These are phyloP conservation scores for Cantharellus anzutake DNA, from an alignment of 768 basidiomycete species.

Conservation along the genomic window DNA sequence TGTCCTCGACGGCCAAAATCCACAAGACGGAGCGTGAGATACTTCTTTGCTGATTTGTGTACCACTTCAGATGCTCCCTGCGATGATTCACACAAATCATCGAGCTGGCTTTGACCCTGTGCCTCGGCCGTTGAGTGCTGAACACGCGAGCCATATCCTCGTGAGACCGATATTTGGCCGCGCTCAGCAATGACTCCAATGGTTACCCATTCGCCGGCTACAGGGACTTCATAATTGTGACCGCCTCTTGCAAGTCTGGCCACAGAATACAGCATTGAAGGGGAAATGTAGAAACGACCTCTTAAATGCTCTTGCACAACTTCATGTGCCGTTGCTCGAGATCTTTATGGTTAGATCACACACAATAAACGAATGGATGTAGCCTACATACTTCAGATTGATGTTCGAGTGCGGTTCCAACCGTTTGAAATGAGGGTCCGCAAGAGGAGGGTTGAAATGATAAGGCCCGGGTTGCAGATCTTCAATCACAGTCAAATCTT, in stretches of 20 bases:
- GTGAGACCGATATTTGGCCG: slow-evolving; percentile 58
- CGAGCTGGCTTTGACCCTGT: slow-evolving; percentile 8
- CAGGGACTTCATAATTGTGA: slow-evolving; percentile 77
- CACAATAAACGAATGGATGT: slow-evolving; percentile 3
- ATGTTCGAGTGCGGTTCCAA: slow-evolving; percentile 89
- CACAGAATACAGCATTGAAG: slow-evolving; percentile 75
- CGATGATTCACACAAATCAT: no score
- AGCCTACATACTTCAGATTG: slow-evolving; percentile 44
- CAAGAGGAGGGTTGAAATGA: slow-evolving; percentile 47
- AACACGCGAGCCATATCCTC: slow-evolving; percentile 8
- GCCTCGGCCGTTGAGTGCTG: slow-evolving; percentile 3
- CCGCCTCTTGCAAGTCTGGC: slow-evolving; percentile 59
- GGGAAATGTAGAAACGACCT: slow-evolving; percentile 74
- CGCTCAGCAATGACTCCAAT: slow-evolving; percentile 91
- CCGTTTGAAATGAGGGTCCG: slow-evolving; percentile 58
- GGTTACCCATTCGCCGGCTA: slow-evolving; percentile 86
- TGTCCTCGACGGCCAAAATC: slow-evolving; percentile 47
- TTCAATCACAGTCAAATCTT: no score
- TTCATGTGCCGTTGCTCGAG: slow-evolving; percentile 52
- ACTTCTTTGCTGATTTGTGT: slow-evolving; percentile 47
- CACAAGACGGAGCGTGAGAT: slow-evolving; percentile 66
- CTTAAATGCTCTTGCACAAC: slow-evolving; percentile 63
- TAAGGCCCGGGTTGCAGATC: slow-evolving; percentile 56
- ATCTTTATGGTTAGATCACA: slow-evolving; percentile 23
- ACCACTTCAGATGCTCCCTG: slow-evolving; percentile 9